Base-by-base conservation (phyloP, 345 rosid species). In the Arabidopsis suecica region DNA sequence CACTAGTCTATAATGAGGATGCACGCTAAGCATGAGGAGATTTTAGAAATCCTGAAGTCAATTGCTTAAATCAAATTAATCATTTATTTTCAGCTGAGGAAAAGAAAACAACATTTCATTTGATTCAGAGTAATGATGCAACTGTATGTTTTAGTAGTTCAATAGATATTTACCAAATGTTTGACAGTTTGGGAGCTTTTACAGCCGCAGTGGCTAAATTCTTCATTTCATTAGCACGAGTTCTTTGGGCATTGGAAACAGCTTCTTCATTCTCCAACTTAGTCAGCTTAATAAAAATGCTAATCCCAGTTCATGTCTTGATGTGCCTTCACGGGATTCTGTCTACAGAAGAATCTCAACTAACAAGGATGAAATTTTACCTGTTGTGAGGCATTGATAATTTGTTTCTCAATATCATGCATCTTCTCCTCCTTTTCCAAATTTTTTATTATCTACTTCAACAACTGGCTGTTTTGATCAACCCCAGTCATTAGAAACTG, bases 251-350 rank as follows among this genome's bases (percentile, higher is more conserved):
- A 65, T 89, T 86, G 69, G 79, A 90, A 61, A 82, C 42, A 9
- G 97, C 93, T 82, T 91, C 93, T 83, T 94, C 97, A 16, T 85
- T 92, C 86, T 94, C 97, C 68, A 91, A 94, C 78, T 91, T 94
- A 5, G 96, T 87, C 78, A 91, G 79, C 79, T 94, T 94, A 73
- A 94, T 88, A 63, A 94, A 91, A 60, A 23, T 11, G 96, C 87
- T 78, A 90, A 72, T 42, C 97, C 97, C 49, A 94, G 69, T 71
- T 88, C 97, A 61, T 88, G 82, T 90, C 98, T 86, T 94, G 96
- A 64, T 91, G 97, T 41, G 92, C 89, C 81, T 94, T 88, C 33
- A n/a, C n/a, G 83, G 8, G 87, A 61, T 75, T 87, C 97, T 11
- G 23, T 22, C 23, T 22, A 22, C 23, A 22, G 23, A 22, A 22